Evolutionary conservation across 2,329 filamentous ascomycete genomes (phyloP), one percentile per base, ranked within the genome.

Genomic region (Scytalidium lignicola): DNA sequence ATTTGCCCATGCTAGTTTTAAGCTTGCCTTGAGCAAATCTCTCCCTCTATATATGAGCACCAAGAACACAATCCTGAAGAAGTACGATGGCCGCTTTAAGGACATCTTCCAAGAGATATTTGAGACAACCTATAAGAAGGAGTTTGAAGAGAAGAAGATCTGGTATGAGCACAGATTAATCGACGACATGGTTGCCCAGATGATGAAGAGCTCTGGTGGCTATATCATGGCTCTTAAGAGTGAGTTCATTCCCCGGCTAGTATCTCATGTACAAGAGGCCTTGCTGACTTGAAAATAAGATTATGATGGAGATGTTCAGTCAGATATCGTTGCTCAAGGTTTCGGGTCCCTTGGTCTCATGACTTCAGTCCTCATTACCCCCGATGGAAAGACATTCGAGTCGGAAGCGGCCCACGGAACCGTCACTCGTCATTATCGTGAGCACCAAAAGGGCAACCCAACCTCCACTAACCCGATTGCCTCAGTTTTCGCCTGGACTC

Each of bases 101-200:
- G 93, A 99, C 67, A 95, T 97, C 70, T 99, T 99, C 83, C 88
- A 99, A 80, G 88, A 95, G 66, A 83, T 97, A 63, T 99, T 92
- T 74, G 89, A 97, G 56, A 80, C 78, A 51, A 75, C 85, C 62
- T 99, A 97, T 79, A 86, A 88, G 79, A 79, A 82, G 68, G 80
- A 89, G 41, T 97, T 97, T 62, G 91, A 96, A 68, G 85, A 85
- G 65, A 89, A 90, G 78, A 82, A 82, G 55, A 95, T 97, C 74
- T 97, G 93, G 93, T 97, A 99, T 69, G 93, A 99, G 84, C 93
- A 99, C 76, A 88, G 93, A 65, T 79, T 99, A 60, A 97, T 99
- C 66, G 93, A 99, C 74, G 93, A 99, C 74, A 97, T 99, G 93
- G 93, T 99, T 57, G 93, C 93, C 44, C 93, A 99, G 80, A 99